Evolutionary conservation across 2,329 filamentous ascomycete species (phyloP).

Genomic region (Pseudocercospora pini-densiflorae): DNA sequence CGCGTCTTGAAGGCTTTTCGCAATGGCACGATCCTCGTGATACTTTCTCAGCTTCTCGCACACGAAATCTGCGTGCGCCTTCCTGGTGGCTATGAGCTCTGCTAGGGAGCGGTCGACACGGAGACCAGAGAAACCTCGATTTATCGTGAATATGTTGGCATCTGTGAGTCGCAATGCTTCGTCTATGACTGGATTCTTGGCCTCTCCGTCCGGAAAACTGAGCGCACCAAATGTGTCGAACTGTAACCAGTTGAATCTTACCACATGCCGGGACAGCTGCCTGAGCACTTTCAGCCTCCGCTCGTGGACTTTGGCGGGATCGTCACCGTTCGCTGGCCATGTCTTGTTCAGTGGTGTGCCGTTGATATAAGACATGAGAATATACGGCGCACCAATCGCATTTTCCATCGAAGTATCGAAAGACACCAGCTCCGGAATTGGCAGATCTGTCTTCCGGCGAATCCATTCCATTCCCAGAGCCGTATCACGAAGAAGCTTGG

Average conservation of each 20-base stretch:
- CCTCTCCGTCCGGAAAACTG: slow-evolving; percentile 15
- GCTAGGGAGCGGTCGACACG: slow-evolving; percentile 15
- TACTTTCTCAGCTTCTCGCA: not conserved
- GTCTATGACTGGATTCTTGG: slow-evolving; percentile 8
- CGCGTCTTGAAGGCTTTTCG: not conserved
- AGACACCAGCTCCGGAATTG: slow-evolving; percentile 21
- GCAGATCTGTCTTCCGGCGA: slow-evolving; percentile 20
- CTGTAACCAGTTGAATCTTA: slow-evolving; percentile 8
- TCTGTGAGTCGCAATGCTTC: slow-evolving; percentile 18
- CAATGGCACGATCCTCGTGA: not conserved
- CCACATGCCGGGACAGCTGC: slow-evolving; percentile 22
- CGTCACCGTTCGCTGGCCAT: slow-evolving; percentile 16
- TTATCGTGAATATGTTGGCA: slow-evolving; percentile 21
- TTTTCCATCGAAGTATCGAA: slow-evolving; percentile 23
- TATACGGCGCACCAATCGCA: slow-evolving; percentile 27
- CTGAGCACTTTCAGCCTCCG: slow-evolving; percentile 24
- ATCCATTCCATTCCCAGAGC: slow-evolving; percentile 27
- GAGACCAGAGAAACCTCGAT: slow-evolving; percentile 16
- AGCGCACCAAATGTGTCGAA: slow-evolving; percentile 22
- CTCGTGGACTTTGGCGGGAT: slow-evolving; percentile 9
- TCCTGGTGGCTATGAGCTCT: slow-evolving; percentile 18
- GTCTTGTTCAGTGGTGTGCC: slow-evolving; percentile 12
- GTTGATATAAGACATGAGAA: slow-evolving; percentile 24
- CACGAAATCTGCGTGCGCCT: not conserved
- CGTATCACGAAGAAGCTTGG: slow-evolving; percentile 21